Conservation (phyloP, 257 asterid species). For the Solanum corneliomulleri region DNA sequence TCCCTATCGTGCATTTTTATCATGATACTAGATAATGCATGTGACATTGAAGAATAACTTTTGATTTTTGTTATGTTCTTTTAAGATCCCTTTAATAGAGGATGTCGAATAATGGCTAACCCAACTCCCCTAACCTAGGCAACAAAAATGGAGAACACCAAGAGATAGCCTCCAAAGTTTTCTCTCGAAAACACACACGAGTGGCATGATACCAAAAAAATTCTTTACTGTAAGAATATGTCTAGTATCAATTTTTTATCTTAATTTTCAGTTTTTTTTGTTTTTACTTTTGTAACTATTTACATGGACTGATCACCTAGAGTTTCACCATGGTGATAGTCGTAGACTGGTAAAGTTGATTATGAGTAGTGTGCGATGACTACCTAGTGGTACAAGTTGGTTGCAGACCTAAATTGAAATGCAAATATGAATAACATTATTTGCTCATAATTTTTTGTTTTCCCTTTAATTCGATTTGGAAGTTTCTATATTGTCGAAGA, state of each 20-base stretch:
- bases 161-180: not conserved
- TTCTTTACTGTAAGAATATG: not conserved
- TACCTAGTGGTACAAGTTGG: not conserved
- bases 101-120: not conserved
- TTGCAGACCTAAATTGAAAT: not conserved
- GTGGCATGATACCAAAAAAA: not conserved
- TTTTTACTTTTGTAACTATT: not conserved
- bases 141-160: not conserved
- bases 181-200: not conserved
- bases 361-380: not conserved
- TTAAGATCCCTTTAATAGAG: not conserved
- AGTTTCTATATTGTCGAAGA: not conserved
- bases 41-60: not conserved
- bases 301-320: not conserved
- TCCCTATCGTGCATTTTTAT: not conserved
- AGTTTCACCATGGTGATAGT: not conserved
- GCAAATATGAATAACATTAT: not conserved
- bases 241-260: not conserved
- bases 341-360: not conserved
- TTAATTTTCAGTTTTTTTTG: not conserved
- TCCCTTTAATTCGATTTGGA: not conserved
- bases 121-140: not conserved
- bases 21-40: not conserved
- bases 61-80: not conserved
- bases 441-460: not conserved